Conservation (phyloP, 2,329 filamentous ascomycete species). For the Botryotinia convoluta region DNA sequence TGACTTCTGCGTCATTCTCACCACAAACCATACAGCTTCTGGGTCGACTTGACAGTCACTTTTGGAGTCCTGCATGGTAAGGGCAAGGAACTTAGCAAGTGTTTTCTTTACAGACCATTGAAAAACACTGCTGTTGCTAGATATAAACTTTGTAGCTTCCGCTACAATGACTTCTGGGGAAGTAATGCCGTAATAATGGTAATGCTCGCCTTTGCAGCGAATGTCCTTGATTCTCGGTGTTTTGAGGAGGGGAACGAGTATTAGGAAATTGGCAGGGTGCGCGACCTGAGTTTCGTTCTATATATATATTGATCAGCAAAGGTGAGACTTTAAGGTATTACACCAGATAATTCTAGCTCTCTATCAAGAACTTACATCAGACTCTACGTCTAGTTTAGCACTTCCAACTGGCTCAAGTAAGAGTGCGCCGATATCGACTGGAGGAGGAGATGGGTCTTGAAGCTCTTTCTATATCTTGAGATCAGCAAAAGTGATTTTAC, state of each 20-base stretch:
- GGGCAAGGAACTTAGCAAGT: not conserved
- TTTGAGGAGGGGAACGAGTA: not conserved
- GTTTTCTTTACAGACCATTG: not conserved
- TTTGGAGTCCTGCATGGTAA: conserved; percentile 5
- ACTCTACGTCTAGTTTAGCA: not conserved
- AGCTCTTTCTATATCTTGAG: not conserved
- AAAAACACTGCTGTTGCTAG: not conserved
- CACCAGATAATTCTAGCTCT: too few species aligned
- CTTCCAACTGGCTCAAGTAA: not conserved
- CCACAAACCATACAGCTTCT: conserved; percentile 8
- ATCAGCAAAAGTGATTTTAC: not conserved
- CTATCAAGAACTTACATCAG: not conserved
- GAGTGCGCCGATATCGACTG: not conserved
- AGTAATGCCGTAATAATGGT: conserved; percentile 1
- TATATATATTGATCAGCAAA: not conserved
- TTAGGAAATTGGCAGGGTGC: not conserved
- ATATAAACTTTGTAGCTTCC: conserved; percentile 16
- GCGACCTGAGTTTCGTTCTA: not conserved
- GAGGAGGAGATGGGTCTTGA: not conserved
- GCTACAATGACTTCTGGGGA: not conserved
- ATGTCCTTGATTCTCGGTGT: not conserved
- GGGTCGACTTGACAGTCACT: not conserved
- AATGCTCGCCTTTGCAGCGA: not conserved
- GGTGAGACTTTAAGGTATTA: not conserved
- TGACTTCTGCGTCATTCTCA: conserved; percentile 3